phyloP scores from a whole-genome alignment of 148 eudicot genomes.

The Oxyria digyna region DNA sequence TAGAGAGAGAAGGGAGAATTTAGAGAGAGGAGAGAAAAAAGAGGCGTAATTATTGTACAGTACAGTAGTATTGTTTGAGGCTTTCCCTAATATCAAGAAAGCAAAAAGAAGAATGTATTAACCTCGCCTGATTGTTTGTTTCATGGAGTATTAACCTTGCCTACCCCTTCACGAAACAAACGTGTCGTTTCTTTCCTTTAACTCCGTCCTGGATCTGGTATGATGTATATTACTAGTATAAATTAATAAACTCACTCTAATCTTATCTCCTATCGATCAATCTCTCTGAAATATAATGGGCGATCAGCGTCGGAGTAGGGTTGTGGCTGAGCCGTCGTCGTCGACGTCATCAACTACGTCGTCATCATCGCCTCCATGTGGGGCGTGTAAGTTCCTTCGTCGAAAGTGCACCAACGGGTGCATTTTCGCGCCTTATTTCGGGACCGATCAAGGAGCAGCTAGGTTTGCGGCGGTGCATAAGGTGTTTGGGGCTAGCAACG shows the following conservation, averaged over 20 bases:
- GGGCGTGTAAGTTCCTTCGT: constrained; percentile 56
- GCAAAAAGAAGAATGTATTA: neutral
- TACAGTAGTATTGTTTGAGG: too few relatives aligned
- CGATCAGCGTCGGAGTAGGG: neutral
- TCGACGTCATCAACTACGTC: neutral
- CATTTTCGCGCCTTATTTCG: constrained; percentile 49
- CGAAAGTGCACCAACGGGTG: constrained; percentile 46
- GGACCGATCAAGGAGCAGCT: constrained; percentile 48
- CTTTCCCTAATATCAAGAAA: too few relatives aligned
- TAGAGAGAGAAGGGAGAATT: too few relatives aligned
- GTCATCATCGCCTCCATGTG: constrained; percentile 23
- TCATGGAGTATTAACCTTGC: constrained; percentile 24
- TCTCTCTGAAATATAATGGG: neutral
- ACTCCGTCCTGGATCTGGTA: too few relatives aligned
- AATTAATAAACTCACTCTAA: neutral
- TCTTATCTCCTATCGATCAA: constrained; percentile 14
- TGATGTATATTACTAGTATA: too few relatives aligned
- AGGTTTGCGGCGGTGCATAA: constrained; percentile 59
- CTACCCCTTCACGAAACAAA: constrained; percentile 38
- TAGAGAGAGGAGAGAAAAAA: too few relatives aligned
- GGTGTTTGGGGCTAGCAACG: constrained; percentile 59
- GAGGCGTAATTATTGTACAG: too few relatives aligned
- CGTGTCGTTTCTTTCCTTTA: constrained; percentile 26
- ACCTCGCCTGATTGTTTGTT: neutral
- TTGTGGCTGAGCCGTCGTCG: neutral